phyloP scores from a whole-genome alignment of 202 grass and related monocot genomes.

The Hordeum pubiflorum region DNA sequence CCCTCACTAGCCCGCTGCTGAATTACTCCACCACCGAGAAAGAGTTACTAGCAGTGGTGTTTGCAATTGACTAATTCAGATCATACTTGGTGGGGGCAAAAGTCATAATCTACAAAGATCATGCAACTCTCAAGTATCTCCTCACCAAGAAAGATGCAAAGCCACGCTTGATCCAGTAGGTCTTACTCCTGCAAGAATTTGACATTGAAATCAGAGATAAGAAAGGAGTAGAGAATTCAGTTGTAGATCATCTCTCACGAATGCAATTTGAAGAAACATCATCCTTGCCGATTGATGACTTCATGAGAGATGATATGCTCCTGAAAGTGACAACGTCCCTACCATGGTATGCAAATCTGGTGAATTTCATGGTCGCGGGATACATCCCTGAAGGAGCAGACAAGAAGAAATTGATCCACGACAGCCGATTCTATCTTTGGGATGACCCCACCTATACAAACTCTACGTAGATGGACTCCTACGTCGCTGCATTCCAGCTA shows the following conservation, averaged over 20 bases:
- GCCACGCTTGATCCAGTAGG: not conserved
- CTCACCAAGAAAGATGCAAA: not conserved
- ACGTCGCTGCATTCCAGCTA: no score
- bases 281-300: not conserved
- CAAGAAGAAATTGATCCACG: not conserved
- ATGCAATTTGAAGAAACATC: not conserved
- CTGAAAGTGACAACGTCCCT: not conserved
- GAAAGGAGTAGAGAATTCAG: not conserved
- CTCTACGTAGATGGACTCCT: not conserved
- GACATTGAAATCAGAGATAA: no score
- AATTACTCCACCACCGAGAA: no score
- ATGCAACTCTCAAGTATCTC: not conserved
- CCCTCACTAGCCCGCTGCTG: no score
- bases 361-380: no score
- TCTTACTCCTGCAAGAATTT: not conserved
- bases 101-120: not conserved
- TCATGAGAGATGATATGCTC: not conserved
- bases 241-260: not conserved
- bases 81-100: no score
- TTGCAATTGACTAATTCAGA: no score
- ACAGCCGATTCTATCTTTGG: not conserved
- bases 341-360: not conserved
- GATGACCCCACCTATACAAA: not conserved
- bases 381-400: not conserved
- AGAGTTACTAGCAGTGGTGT: no score